These are phyloP conservation scores for Mucor piriformis DNA, from an alignment of 371 early-diverging fungal species.

Conservation along the genomic window DNA sequence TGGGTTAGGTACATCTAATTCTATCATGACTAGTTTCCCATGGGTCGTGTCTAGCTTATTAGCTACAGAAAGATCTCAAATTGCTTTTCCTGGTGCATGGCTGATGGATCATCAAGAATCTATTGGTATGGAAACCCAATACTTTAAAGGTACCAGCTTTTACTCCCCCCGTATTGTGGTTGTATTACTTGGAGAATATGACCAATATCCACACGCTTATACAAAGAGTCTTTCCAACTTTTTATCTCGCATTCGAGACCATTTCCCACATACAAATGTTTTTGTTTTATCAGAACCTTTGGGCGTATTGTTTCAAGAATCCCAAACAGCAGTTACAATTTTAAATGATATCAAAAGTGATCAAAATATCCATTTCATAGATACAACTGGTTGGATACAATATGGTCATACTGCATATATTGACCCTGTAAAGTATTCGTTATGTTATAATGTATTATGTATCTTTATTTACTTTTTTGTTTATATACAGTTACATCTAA, in stretches of 20 bases:
- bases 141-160: constrained; percentile 29
- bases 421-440: constrained; percentile 26
- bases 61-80: constrained; percentile 34
- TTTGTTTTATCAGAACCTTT: constrained; percentile 42
- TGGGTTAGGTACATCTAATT: constrained; percentile 29
- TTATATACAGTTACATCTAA: constrained; percentile 27
- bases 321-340: constrained; percentile 33
- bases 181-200: constrained; percentile 33
- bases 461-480: neutral
- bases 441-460: neutral
- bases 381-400: constrained; percentile 38
- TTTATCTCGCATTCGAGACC: constrained; percentile 25
- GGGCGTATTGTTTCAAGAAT: constrained; percentile 34
- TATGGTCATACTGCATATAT: constrained; percentile 30
- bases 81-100: constrained; percentile 36
- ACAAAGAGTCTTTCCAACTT: constrained; percentile 16
- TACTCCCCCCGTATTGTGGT: constrained; percentile 6
- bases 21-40: constrained; percentile 34
- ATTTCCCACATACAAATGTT: constrained; percentile 18
- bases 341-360: constrained; percentile 24
- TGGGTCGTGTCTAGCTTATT: constrained; percentile 32
- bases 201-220: constrained; percentile 23
- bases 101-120: constrained; percentile 27
- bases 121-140: constrained; percentile 37
- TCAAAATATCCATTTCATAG: constrained; percentile 36